Conservation (phyloP, 2,329 filamentous ascomycete species). For the Karstenula rhodostoma region DNA sequence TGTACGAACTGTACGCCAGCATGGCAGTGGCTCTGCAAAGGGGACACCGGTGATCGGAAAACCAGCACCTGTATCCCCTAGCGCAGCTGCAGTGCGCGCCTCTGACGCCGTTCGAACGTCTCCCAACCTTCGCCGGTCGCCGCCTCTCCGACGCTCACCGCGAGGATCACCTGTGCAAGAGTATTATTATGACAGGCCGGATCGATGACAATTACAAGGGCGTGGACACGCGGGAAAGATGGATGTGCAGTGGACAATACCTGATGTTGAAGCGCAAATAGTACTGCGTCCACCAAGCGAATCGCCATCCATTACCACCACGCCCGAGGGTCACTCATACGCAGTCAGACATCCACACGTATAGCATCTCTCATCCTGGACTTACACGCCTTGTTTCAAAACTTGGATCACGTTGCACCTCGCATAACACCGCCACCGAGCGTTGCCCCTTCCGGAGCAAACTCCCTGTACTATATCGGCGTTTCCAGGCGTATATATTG, state of each 20-base stretch:
- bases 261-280: slow-evolving; percentile 44
- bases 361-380: neutral
- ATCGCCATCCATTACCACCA: slow-evolving; percentile 33
- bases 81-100: slow-evolving; percentile 38
- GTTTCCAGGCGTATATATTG: slow-evolving; percentile 21
- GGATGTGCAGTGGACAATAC: slow-evolving; percentile 47
- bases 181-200: slow-evolving; percentile 34
- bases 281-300: slow-evolving; percentile 42
- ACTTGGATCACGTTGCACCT: neutral
- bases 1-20: slow-evolving; percentile 36
- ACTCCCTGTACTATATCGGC: slow-evolving; percentile 26
- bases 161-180: slow-evolving; percentile 39
- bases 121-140: slow-evolving; percentile 41
- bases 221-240: slow-evolving; percentile 43
- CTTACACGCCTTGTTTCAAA: neutral
- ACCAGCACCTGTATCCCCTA: slow-evolving; percentile 38
- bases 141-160: slow-evolving; percentile 39
- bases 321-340: slow-evolving; percentile 17
- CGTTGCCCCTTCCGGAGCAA: slow-evolving; percentile 1
- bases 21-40: slow-evolving; percentile 40
- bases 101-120: slow-evolving; percentile 39
- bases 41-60: slow-evolving; percentile 34
- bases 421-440: neutral
- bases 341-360: neutral
- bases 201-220: slow-evolving; percentile 45